Conservation (phyloP, 2,329 filamentous ascomycete genomes). For the Fusarium gaditjirri region DNA sequence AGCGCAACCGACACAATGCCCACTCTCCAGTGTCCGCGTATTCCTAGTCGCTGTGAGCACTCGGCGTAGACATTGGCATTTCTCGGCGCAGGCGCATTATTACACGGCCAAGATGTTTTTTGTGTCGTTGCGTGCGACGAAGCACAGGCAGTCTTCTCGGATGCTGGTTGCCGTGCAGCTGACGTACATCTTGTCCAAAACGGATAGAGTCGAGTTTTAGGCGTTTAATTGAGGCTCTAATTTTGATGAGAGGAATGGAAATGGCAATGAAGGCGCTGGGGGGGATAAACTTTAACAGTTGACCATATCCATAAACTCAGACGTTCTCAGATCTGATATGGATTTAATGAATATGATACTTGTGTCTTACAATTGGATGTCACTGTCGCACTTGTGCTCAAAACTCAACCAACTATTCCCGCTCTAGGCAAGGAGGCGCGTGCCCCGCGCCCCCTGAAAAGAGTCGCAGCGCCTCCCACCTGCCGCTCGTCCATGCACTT, state of each 20-base stretch:
- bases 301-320: background rate
- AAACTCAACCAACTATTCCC: background rate
- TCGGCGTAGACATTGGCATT: conserved; percentile 19
- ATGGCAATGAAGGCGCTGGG: background rate
- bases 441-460: conserved; percentile 25
- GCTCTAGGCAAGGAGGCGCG: conserved; percentile 33
- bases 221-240: background rate
- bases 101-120: conserved; percentile 24
- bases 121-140: background rate
- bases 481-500: conserved; percentile 9
- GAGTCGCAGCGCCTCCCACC: conserved; percentile 25
- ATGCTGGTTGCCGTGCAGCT: conserved; percentile 22
- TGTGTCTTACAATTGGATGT: background rate
- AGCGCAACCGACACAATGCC: conserved; percentile 16
- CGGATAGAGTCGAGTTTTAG: conserved; percentile 13
- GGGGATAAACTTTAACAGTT: conserved; percentile 1
- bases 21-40: conserved; percentile 17
- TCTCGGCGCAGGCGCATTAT: conserved; percentile 16
- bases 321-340: background rate
- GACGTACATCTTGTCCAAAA: conserved; percentile 9
- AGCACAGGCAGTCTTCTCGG: background rate
- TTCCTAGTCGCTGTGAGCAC: background rate
- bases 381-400: background rate
- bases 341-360: background rate
- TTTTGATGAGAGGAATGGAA: conserved; percentile 3